These are phyloP conservation scores for Phytopythium cucurbitacearum DNA, from an alignment of 352 stramenopile species.

Conservation along the genomic window DNA sequence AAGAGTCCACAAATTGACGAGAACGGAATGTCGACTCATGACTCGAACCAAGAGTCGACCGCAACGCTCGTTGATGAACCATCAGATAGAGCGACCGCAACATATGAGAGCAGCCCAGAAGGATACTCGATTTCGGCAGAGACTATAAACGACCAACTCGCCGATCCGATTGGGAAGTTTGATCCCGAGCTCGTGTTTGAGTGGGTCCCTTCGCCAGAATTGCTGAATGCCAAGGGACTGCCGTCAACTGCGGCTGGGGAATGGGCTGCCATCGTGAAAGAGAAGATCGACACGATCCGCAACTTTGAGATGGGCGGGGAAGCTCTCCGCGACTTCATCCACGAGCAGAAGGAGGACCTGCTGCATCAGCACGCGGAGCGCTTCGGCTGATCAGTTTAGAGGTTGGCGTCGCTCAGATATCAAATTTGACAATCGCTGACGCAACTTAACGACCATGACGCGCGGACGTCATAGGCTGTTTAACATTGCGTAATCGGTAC, in stretches of 20 bases:
- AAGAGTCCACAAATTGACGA: too few species aligned
- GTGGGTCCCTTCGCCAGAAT: constrained; percentile 32
- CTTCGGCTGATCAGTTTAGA: constrained; percentile 22
- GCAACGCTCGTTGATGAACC: neutral
- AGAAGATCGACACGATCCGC: constrained; percentile 41
- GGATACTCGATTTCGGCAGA: constrained; percentile 1
- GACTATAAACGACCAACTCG: neutral
- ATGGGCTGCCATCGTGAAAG: constrained; percentile 40
- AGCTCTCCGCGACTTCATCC: constrained; percentile 53
- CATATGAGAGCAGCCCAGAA: neutral
- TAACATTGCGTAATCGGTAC: too few species aligned
- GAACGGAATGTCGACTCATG: too few species aligned
- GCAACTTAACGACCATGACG: too few species aligned
- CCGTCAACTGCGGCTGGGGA: constrained; percentile 11
- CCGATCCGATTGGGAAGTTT: constrained; percentile 10
- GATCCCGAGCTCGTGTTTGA: constrained; percentile 54
- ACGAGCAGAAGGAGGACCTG: constrained; percentile 51
- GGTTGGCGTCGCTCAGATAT: neutral
- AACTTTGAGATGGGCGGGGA: constrained; percentile 58
- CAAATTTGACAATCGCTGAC: too few species aligned
- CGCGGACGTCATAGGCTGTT: too few species aligned
- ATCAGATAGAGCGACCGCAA: neutral
- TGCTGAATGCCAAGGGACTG: constrained; percentile 14
- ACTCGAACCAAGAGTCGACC: neutral
- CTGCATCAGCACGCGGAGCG: constrained; percentile 44